Conservation (phyloP, 225 moss, liverwort and hornwort species). For the Thuidium tamariscinum region DNA sequence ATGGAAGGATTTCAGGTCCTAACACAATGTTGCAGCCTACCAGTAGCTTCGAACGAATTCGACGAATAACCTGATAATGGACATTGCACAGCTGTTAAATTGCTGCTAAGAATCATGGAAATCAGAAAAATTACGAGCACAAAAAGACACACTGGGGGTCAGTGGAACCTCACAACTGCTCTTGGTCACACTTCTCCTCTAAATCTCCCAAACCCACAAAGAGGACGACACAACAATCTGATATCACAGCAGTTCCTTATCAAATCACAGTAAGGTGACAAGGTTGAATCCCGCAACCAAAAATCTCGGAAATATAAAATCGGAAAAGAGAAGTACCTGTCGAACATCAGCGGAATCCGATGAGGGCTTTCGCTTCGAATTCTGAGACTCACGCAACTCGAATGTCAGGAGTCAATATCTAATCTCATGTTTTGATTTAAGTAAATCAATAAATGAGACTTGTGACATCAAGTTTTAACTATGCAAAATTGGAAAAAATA, state of each 20-base stretch:
- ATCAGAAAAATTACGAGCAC: background rate
- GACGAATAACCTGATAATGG: slow-evolving; percentile 48
- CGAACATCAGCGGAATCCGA: slow-evolving; percentile 32
- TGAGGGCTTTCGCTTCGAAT: slow-evolving; percentile 19
- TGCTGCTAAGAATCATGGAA: background rate
- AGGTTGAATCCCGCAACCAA: background rate
- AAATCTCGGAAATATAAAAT: background rate
- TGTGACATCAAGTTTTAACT: background rate
- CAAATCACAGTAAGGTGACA: background rate
- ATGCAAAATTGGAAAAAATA: background rate
- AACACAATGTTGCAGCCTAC: slow-evolving; percentile 70
- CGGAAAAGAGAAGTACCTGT: slow-evolving; percentile 15
- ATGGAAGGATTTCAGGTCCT: slow-evolving; percentile 58
- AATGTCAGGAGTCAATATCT: background rate
- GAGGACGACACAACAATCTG: background rate
- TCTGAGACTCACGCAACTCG: slow-evolving; percentile 14
- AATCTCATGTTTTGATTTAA: background rate
- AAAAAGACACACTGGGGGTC: background rate
- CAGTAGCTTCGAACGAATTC: slow-evolving; percentile 44
- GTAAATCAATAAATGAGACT: background rate
- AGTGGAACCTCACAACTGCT: background rate
- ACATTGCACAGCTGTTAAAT: background rate
- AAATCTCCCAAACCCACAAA: background rate
- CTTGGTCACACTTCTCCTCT: background rate
- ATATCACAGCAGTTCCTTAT: background rate